Evolutionary conservation across 306 rosid genomes (phyloP).

Genomic region (Morella rubra): DNA sequence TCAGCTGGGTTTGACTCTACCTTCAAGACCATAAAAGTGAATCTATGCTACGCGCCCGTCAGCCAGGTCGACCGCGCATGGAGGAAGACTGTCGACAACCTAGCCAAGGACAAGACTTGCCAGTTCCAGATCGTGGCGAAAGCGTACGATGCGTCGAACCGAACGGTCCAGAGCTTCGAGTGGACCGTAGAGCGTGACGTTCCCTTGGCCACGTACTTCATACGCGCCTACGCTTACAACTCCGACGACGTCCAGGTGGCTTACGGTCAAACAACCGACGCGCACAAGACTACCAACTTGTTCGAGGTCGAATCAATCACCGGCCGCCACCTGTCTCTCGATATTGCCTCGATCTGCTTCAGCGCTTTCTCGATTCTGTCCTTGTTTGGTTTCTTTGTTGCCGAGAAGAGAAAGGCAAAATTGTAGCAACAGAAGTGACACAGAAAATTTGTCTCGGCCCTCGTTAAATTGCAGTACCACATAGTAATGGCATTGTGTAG

Average conservation of each 20-base stretch:
- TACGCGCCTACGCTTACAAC: constrained; percentile 74
- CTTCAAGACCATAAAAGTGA: constrained; percentile 62
- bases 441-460: not conserved
- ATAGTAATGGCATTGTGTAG: no score
- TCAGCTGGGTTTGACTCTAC: constrained; percentile 55
- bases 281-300: constrained; percentile 43
- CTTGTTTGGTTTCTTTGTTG: constrained; percentile 52
- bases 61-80: constrained; percentile 85
- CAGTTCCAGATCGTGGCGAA: constrained; percentile 42
- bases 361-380: constrained; percentile 82
- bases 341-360: constrained; percentile 65
- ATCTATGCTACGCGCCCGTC: constrained; percentile 74
- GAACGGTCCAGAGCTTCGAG: constrained; percentile 41
- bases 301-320: constrained; percentile 56
- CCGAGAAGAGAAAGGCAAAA: constrained; percentile 66
- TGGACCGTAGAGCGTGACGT: constrained; percentile 49
- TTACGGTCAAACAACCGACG: constrained; percentile 65
- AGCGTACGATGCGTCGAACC: constrained; percentile 58
- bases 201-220: constrained; percentile 70
- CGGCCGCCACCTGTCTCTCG: constrained; percentile 80
- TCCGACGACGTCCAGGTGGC: constrained; percentile 48
- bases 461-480: not conserved
- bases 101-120: constrained; percentile 78
- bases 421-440: constrained; percentile 24
- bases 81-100: constrained; percentile 77